A percentile compares a stretch with the other conserved stretches of the same genome.
Conservation (phyloP, 2,329 filamentous ascomycete species). For the Diaporthe helianthi region DNA sequence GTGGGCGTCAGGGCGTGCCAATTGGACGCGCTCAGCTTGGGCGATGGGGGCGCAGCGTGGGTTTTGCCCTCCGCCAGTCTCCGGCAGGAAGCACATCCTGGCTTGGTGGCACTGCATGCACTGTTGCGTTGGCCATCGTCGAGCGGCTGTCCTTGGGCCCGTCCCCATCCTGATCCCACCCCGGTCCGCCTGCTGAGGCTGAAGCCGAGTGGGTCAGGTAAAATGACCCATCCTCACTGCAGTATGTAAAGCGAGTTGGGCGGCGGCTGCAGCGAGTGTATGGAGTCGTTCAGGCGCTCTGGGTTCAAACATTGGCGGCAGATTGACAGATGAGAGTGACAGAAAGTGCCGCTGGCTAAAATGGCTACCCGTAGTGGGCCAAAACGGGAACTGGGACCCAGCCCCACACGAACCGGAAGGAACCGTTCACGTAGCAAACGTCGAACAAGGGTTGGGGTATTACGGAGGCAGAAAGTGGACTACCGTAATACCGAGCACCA, state of each 20-base stretch:
- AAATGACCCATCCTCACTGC: neutral
- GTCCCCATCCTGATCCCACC: neutral
- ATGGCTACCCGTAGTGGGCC: no score
- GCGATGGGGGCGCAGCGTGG: constrained; percentile 15
- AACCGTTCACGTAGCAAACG: neutral
- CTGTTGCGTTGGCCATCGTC: neutral
- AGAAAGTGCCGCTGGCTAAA: neutral
- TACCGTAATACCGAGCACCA: no score
- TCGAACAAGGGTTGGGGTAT: neutral
- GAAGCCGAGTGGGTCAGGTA: neutral
- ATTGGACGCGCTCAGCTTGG: neutral
- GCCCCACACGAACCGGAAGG: neutral
- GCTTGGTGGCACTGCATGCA: constrained; percentile 9
- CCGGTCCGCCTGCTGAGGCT: neutral
- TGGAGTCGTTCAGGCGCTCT: neutral
- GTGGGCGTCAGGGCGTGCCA: neutral
- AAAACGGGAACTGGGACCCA: neutral
- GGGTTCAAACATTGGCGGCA: neutral
- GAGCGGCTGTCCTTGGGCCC: neutral
- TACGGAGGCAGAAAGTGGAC: no score
- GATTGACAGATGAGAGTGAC: neutral
- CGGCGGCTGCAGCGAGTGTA: neutral
- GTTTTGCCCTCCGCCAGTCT: no score
- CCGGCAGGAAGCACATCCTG: constrained; percentile 9
- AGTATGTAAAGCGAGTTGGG: neutral